Base-by-base conservation (phyloP, 768 basidiomycete species). In the Kondoa subrosea region DNA sequence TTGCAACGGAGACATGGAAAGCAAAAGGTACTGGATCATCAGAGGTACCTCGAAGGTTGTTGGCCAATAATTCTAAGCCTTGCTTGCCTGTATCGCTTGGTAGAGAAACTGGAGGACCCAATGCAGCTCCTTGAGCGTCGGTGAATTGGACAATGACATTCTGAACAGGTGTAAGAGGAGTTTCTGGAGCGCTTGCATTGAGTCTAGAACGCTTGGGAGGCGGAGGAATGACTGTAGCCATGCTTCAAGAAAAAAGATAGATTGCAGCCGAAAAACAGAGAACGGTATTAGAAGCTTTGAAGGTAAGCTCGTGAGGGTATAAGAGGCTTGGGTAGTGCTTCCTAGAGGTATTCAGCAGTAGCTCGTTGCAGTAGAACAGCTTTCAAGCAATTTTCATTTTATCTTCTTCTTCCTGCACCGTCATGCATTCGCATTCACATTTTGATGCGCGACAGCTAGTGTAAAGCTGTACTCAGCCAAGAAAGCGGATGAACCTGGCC, bases 11-110 rank as follows among this genome's bases (percentile, higher is more conserved):
- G 15, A 96, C 85, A 78, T 93, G 87, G 78, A 97, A 95, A 34
- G 87, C 81, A 75, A 91, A 97, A 3, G 93, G 91, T 21, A 91
- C 84, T 58, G 91, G 89, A 72, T 95, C 91, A 72, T 91, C 89
- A 66, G 63, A 69, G 59, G 67, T 50, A 25, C 64, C 34, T 14
- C 64, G 34, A 33, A 97, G 78, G 76, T 85, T 89, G 78, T 97
- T 99, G 57, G 92, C 84, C n/a, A 97, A 80, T 61, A 83, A 80
- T 77, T 97, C 89, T 33, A 97, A 79, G 2, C 85, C 88, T 70
- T 91, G 88, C 68, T 89, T 79, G 4, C 85, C 83, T 8, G 92
- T 82, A 78, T 91, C 87, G 29, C 92, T 88, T 15, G 91, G 92
- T 61, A 96, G 78, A 77, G 84, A 90, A 75, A 97, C 85, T 0